phyloP scores from a whole-genome alignment of 2,329 filamentous ascomycete species.

The Trichoderma sp. region DNA sequence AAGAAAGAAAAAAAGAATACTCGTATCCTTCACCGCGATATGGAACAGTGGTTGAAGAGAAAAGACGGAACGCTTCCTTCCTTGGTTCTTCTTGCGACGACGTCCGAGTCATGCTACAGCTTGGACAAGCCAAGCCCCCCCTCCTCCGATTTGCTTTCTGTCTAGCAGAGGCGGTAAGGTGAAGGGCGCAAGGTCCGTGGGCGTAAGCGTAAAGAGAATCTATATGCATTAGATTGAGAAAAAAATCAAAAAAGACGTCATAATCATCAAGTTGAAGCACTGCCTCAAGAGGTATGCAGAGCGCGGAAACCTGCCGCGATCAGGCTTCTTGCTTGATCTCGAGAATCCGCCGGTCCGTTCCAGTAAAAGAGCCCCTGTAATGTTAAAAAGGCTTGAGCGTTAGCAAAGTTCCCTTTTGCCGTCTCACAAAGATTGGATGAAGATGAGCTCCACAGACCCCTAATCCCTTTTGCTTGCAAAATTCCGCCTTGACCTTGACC shows the following conservation, averaged over 20 bases:
- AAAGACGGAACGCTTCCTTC: neutral
- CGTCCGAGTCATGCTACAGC: slow-evolving; percentile 15
- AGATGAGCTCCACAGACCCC: slow-evolving; percentile 47
- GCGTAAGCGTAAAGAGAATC: slow-evolving; percentile 8
- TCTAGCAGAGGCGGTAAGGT: slow-evolving; percentile 10
- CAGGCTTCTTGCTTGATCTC: slow-evolving; percentile 54
- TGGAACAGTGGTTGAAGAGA: neutral
- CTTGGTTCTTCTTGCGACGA: neutral
- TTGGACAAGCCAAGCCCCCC: neutral
- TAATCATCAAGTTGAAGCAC: neutral
- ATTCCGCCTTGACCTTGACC: slow-evolving; percentile 71
- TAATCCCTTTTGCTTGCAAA: slow-evolving; percentile 67
- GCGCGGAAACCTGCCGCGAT: slow-evolving; percentile 58
- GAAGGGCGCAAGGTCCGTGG: neutral
- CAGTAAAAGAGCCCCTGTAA: slow-evolving; percentile 74
- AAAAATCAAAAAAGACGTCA: neutral
- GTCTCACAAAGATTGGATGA: neutral
- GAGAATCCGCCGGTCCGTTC: slow-evolving; percentile 70
- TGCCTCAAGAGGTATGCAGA: slow-evolving; percentile 29
- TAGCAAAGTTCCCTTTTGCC: neutral
- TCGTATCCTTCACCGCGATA: neutral
- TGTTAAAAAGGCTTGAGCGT: slow-evolving; percentile 12
- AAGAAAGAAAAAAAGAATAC: neutral
- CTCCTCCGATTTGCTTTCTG: neutral
- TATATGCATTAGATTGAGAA: neutral